Conservation (phyloP, 768 basidiomycete species). For the Pholiota conissans region DNA sequence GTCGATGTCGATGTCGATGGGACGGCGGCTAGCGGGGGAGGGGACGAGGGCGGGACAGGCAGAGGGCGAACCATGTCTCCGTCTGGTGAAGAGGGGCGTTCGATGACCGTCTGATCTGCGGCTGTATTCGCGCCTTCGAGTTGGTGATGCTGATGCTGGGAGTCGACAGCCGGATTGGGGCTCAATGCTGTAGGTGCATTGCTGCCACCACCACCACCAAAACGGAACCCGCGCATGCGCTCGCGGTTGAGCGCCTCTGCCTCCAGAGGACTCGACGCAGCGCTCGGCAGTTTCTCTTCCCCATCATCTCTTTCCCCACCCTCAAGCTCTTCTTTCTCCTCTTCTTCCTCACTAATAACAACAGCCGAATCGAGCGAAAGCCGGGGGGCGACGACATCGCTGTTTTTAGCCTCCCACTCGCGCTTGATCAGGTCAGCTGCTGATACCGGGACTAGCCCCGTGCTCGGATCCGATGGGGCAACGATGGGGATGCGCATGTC, state of each 20-base stretch:
- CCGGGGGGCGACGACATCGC: conserved; percentile 1
- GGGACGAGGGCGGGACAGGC: not conserved
- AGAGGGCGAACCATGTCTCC: not conserved
- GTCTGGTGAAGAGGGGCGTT: too few relatives aligned
- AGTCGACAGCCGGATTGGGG: not conserved
- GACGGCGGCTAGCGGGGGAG: too few relatives aligned
- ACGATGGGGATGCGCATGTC: conserved; percentile 39
- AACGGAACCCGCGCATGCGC: conserved; percentile 34
- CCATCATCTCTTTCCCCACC: too few relatives aligned
- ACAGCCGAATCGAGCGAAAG: too few relatives aligned
- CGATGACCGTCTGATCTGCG: too few relatives aligned
- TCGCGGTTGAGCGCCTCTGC: conserved; percentile 22
- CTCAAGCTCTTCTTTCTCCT: not conserved
- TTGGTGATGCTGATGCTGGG: not conserved
- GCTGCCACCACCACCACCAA: too few relatives aligned
- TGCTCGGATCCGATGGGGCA: not conserved
- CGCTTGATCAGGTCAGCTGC: conserved; percentile 56
- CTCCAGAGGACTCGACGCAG: not conserved
- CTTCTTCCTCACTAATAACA: not conserved
- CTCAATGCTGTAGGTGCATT: not conserved
- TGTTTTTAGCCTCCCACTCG: conserved; percentile 50
- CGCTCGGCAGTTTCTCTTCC: too few relatives aligned
- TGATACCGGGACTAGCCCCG: conserved; percentile 27
- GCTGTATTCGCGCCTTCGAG: too few relatives aligned
- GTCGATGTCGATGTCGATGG: too few relatives aligned